Base-by-base conservation (phyloP, 23 red algal genomes). In the Cyanidioschyzon merolae region DNA sequence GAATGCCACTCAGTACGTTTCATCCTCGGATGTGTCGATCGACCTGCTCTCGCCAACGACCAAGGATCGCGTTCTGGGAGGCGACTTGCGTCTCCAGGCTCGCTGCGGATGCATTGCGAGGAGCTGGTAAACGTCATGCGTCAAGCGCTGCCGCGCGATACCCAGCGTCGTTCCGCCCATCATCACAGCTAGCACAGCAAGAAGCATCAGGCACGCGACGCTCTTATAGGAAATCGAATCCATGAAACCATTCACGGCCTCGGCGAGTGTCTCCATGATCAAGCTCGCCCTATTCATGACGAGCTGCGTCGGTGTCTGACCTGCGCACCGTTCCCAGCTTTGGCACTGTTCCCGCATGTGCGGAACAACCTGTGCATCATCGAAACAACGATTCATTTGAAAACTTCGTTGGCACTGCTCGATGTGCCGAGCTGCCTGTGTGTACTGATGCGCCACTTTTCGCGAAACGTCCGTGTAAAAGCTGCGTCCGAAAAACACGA, bases 311-410 rank as follows among this genome's bases (percentile, higher is more conserved):
- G 63, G 32, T 3, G 63, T 71, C 63, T 71, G 63, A 3, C 30
- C 7, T 25, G 32, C 7, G 63, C 63, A 71, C 7, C n/a, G n/a
- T 7, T 35, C n/a, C 63, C 63, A 71, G 12, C 29, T 7, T 27
- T 71, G n/a, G 63, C 63, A 71, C 63, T 71, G 63, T 71, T 71
- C 63, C n/a, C 63, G 63, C 63, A 71, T 71, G 29, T 71, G 63
- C 12, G 63, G 63, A 7, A 71, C 63, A 7, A 71, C 63, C 3
- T 27, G 63, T 3, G 29, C 63, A 25, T 12, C 63, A 3, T 71
- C 63, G 63, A 35, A 25, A 32, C 63, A 71, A 7, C 63, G 63
- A 35, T 71, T 71, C n/a, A 17, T 27, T 32, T 32, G n/a, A 71
- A 71, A 71, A 27, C 30, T 32, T 7, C 63, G 63, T 25, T 35